Base-by-base conservation (phyloP, 768 basidiomycete genomes). In the Lactarius tabidus region DNA sequence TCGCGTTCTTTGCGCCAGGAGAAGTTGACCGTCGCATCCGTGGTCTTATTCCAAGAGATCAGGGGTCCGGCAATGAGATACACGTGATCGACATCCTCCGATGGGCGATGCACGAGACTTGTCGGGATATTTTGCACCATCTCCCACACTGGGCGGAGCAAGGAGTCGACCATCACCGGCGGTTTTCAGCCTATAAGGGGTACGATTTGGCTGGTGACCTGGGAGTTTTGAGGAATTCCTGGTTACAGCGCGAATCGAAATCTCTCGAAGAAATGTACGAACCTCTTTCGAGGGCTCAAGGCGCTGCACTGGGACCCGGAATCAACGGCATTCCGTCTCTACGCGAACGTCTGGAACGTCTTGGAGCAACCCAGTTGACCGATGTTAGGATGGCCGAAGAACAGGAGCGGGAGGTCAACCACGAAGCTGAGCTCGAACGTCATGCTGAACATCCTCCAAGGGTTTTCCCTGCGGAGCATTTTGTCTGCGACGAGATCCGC, bases 11-110 rank as follows among this genome's bases (percentile, higher is more conserved):
- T 17, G 38, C 60, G 7, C 60, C 60, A n/a, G 43, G 29, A 28
- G 60, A 61, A 31, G 38, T 61, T 15, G 60, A 61, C 52, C 45
- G 51, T 31, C 48, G 33, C 2, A 51, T 61, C 10, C 60, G 60
- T 9, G 43, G 14, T 2, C 38, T 45, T 26, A 31, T 45, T 26
- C 45, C 33, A 8, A 36, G 23, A 17, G 48, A 10, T 51, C 48
- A n/a, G 29, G 59, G 36, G 59, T 36, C 43, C 12, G 9, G 18
- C 23, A 26, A 35, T 33, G 29, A 23, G 6, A 20, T 43, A 43
- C 43, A 9, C 20, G 43, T 43, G 43, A 43, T n/a, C 3, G 43
- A 43, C n/a, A 43, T 43, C n/a, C 43, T 43, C 20, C 43, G 43
- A 1, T 43, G 43, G 43, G 43, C 43, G 5, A n/a, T 43, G 43